phyloP scores from a whole-genome alignment of 257 asterid species.

The Solanum chilense region DNA sequence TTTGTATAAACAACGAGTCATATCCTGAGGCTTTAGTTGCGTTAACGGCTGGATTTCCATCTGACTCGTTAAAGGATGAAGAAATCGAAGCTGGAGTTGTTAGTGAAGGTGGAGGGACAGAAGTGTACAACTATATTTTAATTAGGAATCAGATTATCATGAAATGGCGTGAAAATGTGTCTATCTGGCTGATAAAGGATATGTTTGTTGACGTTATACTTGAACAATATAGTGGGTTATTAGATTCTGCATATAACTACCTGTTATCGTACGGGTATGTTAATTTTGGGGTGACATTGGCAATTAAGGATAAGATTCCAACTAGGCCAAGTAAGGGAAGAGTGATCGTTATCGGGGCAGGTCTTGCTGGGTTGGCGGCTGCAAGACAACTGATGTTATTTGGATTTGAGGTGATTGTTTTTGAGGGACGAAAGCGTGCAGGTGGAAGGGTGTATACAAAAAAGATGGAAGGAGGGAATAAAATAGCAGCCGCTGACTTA shows the following conservation, averaged over 20 bases:
- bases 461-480: slow-evolving; percentile 48
- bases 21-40: background rate
- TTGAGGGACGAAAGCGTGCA: slow-evolving; percentile 85
- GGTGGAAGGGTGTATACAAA: slow-evolving; percentile 88
- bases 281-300: background rate
- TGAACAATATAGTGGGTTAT: background rate
- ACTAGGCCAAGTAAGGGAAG: background rate
- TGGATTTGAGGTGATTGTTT: slow-evolving; percentile 37
- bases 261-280: background rate
- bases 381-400: background rate
- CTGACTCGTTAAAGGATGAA: background rate
- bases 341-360: background rate
- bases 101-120: background rate
- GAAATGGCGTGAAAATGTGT: background rate
- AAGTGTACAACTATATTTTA: background rate
- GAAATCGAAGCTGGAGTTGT: background rate
- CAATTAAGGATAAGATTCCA: background rate
- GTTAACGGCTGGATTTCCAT: background rate
- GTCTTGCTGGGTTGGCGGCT: background rate
- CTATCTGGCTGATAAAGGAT: background rate
- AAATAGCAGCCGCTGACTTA: slow-evolving; percentile 1
- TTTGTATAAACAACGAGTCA: background rate
- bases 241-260: background rate
- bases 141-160: background rate
- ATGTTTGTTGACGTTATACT: background rate